Conservation (phyloP, 2,329 filamentous ascomycete genomes). For the Pezizomycotina sp. region DNA sequence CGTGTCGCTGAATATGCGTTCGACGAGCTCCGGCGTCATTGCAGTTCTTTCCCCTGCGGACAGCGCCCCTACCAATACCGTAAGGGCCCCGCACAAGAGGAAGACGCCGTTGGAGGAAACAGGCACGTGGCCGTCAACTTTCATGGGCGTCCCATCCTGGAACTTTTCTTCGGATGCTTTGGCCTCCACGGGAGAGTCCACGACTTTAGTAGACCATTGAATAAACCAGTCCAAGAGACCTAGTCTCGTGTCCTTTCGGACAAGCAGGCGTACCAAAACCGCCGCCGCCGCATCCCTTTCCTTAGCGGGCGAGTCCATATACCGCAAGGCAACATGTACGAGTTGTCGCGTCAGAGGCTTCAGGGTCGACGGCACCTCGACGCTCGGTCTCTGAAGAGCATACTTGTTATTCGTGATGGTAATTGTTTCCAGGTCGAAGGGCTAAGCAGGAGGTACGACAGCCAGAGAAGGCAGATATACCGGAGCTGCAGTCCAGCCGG, state of each 20-base stretch:
- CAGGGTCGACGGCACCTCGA: conserved; percentile 34
- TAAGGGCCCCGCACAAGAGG: conserved; percentile 21
- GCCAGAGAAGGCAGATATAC: conserved; percentile 77
- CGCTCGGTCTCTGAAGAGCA: neutral
- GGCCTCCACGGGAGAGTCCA: conserved; percentile 10
- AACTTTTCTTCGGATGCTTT: conserved; percentile 8
- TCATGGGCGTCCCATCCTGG: neutral
- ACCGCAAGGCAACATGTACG: conserved; percentile 27
- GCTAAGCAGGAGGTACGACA: conserved; percentile 68
- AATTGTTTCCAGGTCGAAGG: conserved; percentile 79
- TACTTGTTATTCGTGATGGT: conserved; percentile 34
- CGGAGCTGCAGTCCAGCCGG: conserved; percentile 53
- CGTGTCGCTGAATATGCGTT: conserved; percentile 11
- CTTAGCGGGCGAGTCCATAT: conserved; percentile 61
- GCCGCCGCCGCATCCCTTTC: conserved; percentile 77
- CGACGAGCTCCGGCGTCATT: conserved; percentile 4
- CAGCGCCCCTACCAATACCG: conserved; percentile 21
- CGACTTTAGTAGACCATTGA: conserved; percentile 7
- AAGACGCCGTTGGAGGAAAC: conserved; percentile 25
- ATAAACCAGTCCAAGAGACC: conserved; percentile 48
- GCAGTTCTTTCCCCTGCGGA: conserved; percentile 21
- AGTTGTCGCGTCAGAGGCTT: conserved; percentile 33
- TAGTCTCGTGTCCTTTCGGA: conserved; percentile 74
- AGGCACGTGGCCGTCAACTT: neutral
- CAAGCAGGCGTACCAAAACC: conserved; percentile 63